phyloP scores from a whole-genome alignment of 768 basidiomycete genomes.

The Tephrocybe sp. region DNA sequence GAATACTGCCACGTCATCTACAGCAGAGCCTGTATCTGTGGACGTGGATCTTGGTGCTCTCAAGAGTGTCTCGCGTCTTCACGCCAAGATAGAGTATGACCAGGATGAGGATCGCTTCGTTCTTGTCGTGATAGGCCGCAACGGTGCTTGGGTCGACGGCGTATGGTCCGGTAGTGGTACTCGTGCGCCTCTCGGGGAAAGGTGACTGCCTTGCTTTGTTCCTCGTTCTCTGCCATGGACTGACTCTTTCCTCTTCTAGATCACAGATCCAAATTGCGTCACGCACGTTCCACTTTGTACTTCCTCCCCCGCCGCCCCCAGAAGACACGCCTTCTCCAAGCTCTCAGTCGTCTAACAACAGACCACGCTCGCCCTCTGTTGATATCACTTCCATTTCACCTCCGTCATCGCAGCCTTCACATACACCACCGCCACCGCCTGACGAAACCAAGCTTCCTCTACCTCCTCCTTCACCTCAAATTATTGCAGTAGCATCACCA shows the following conservation, averaged over 20 bases:
- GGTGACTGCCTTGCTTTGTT: constrained; percentile 42
- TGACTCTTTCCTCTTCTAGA: constrained; percentile 38
- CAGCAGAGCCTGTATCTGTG: constrained; percentile 57
- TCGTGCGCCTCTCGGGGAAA: constrained; percentile 79
- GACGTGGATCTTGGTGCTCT: constrained; percentile 94
- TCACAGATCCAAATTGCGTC: constrained; percentile 98
- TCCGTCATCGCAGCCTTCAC: constrained; percentile 79
- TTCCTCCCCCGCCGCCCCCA: constrained; percentile 82
- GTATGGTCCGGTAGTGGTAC: constrained; percentile 92
- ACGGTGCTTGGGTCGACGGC: constrained; percentile 98
- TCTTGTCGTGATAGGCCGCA: constrained; percentile 90
- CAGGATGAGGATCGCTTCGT: constrained; percentile 87
- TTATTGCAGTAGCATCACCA: constrained; percentile 38
- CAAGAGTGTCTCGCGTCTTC: constrained; percentile 96
- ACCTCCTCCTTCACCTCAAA: constrained; percentile 40
- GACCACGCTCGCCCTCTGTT: constrained; percentile 75
- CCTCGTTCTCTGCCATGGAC: constrained; percentile 10
- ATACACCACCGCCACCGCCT: constrained; percentile 65
- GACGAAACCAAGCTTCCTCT: constrained; percentile 46
- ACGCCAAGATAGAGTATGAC: constrained; percentile 95
- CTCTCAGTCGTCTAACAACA: constrained; percentile 67
- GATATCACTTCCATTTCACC: constrained; percentile 81
- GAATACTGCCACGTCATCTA: constrained; percentile 52
- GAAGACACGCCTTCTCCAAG: constrained; percentile 83
- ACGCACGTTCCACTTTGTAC: constrained; percentile 93